Percentiles rank a stretch among this genome's conserved stretches.
phyloP scores from a whole-genome alignment of 2,329 filamentous ascomycete species.

The Aspergillus sp. region DNA sequence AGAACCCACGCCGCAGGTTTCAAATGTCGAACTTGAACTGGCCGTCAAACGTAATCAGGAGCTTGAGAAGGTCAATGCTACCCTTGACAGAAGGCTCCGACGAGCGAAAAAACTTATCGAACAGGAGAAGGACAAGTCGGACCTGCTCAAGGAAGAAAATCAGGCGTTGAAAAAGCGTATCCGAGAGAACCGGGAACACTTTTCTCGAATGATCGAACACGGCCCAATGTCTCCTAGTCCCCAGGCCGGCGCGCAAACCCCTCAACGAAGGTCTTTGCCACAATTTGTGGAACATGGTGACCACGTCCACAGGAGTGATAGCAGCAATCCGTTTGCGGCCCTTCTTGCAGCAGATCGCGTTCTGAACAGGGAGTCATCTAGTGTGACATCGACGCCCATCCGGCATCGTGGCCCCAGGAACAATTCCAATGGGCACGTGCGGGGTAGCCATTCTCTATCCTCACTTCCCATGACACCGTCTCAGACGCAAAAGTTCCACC shows the following conservation, averaged over 20 bases:
- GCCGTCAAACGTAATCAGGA: constrained; percentile 65
- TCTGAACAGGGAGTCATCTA: constrained; percentile 75
- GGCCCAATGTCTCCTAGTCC: constrained; percentile 69
- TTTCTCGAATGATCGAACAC: constrained; percentile 77
- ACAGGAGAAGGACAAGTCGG: constrained; percentile 74
- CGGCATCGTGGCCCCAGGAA: constrained; percentile 55
- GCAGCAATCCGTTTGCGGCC: constrained; percentile 72
- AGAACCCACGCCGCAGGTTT: constrained; percentile 45
- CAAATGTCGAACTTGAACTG: constrained; percentile 61
- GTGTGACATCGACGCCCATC: constrained; percentile 73
- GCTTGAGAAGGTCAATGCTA: constrained; percentile 67
- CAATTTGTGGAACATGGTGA: constrained; percentile 47
- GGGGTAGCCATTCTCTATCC: constrained; percentile 81
- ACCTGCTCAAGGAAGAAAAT: constrained; percentile 74
- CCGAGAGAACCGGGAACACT: constrained; percentile 84
- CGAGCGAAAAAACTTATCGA: constrained; percentile 79
- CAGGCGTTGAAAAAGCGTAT: constrained; percentile 80
- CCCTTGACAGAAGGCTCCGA: constrained; percentile 67
- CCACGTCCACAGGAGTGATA: constrained; percentile 54
- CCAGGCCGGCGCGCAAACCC: constrained; percentile 53
- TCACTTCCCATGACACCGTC: constrained; percentile 79
- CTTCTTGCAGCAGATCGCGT: constrained; percentile 76
- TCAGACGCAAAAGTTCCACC: constrained; percentile 56
- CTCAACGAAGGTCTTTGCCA: constrained; percentile 46
- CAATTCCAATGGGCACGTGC: constrained; percentile 64